phyloP scores from a whole-genome alignment of 768 basidiomycete species.

The Guyanaporus albipodus region DNA sequence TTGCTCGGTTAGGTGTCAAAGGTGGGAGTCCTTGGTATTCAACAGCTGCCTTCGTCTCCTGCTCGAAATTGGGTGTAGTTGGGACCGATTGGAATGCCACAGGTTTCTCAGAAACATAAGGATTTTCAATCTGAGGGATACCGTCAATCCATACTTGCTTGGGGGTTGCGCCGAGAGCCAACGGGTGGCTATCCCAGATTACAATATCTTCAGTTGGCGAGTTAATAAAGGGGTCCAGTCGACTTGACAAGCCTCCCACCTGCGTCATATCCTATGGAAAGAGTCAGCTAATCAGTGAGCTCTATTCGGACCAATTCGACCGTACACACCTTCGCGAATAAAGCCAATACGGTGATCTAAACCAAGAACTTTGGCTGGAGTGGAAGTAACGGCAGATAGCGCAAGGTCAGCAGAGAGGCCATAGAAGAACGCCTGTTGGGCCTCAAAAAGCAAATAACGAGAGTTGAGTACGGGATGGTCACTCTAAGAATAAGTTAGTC shows the following conservation, averaged over 20 bases:
- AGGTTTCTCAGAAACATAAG: constrained; percentile 53
- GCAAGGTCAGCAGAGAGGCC: constrained; percentile 65
- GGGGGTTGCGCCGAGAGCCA: constrained; percentile 74
- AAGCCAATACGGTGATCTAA: constrained; percentile 74
- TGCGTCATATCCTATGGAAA: constrained; percentile 59
- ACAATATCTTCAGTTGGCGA: constrained; percentile 50
- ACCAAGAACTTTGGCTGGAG: constrained; percentile 67
- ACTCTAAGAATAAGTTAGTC: constrained; percentile 33
- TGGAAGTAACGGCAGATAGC: constrained; percentile 65
- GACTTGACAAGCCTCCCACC: constrained; percentile 33
- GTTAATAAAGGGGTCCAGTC: not conserved
- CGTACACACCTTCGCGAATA: constrained; percentile 42
- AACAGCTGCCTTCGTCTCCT: constrained; percentile 55
- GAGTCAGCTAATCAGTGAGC: not conserved
- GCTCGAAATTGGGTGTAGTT: constrained; percentile 57
- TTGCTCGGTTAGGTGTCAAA: constrained; percentile 40
- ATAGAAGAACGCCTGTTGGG: constrained; percentile 66
- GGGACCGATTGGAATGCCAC: constrained; percentile 47
- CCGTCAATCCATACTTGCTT: constrained; percentile 85
- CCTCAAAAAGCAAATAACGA: constrained; percentile 54
- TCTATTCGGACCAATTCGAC: not conserved
- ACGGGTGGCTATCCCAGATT: constrained; percentile 74
- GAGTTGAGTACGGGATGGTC: constrained; percentile 56
- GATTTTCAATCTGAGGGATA: constrained; percentile 57
- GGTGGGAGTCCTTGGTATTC: constrained; percentile 71